Evolutionary conservation across 306 rosid species (phyloP).

Genomic region (Luffa acutangula): DNA sequence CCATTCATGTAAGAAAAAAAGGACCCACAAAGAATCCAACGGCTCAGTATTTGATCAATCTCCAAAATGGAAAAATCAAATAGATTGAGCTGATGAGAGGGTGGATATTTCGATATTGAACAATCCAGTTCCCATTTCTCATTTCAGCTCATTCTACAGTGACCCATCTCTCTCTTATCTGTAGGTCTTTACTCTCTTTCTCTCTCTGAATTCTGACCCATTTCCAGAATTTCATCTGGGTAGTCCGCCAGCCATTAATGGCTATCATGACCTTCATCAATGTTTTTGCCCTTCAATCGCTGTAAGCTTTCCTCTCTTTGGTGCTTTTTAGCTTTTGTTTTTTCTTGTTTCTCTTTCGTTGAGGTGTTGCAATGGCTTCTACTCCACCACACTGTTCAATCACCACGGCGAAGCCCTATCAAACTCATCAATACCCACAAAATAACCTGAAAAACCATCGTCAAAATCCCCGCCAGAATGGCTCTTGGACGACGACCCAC

Average conservation of each 20-base stretch:
- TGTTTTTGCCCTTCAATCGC: neutral
- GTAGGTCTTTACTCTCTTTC: neutral
- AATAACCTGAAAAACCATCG: constrained; percentile 30
- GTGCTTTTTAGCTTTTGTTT: neutral
- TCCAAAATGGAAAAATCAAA: neutral
- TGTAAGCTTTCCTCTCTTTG: neutral
- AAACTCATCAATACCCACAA: constrained; percentile 31
- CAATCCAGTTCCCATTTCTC: neutral
- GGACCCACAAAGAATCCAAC: neutral
- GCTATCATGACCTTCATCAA: neutral
- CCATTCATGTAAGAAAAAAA: neutral
- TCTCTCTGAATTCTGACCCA: constrained; percentile 7
- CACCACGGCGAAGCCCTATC: constrained; percentile 36
- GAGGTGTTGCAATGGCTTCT: constrained; percentile 37
- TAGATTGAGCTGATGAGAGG: neutral
- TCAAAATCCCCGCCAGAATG: constrained; percentile 21
- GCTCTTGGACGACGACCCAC: constrained; percentile 36
- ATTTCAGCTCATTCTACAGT: neutral
- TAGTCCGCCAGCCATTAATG: neutral
- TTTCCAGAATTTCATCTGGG: neutral
- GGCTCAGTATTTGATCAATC: neutral
- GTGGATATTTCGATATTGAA: neutral
- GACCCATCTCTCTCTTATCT: constrained; percentile 3
- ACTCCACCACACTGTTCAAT: constrained; percentile 57
- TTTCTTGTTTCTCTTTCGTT: neutral